These are phyloP conservation scores for Ballota nigra DNA, from an alignment of 257 asterid species.

Conservation along the genomic window DNA sequence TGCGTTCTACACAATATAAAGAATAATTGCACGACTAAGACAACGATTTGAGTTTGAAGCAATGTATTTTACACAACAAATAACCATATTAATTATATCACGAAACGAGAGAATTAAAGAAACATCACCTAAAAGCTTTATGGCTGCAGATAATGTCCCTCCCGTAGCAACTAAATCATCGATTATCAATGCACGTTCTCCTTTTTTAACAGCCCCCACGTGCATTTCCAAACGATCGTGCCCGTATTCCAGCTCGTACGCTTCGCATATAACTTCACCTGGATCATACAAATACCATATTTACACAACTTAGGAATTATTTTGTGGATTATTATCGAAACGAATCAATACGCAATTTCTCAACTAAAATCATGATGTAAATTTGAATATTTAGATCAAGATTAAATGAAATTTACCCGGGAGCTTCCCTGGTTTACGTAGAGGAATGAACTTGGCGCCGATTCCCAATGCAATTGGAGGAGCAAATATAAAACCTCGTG, in stretches of 20 bases:
- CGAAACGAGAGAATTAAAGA: neutral
- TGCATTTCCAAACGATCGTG: slow-evolving; percentile 84
- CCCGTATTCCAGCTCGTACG: slow-evolving; percentile 87
- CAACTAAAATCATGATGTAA: neutral
- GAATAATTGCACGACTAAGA: too few relatives aligned
- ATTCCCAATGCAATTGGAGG: slow-evolving; percentile 77
- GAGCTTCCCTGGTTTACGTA: slow-evolving; percentile 68
- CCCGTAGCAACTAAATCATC: slow-evolving; percentile 96
- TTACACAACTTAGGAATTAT: neutral
- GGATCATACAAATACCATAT: slow-evolving; percentile 14
- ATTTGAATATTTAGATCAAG: neutral
- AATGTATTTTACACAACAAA: too few relatives aligned
- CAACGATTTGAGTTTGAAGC: too few relatives aligned
- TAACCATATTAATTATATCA: too few relatives aligned
- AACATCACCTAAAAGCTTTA: slow-evolving; percentile 62
- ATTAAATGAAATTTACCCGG: slow-evolving; percentile 49
- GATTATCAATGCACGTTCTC: slow-evolving; percentile 66
- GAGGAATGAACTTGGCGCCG: slow-evolving; percentile 74
- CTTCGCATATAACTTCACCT: slow-evolving; percentile 73
- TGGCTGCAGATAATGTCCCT: slow-evolving; percentile 86
- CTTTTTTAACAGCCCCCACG: slow-evolving; percentile 58
- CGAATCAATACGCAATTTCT: neutral
- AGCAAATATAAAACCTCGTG: slow-evolving; percentile 83
- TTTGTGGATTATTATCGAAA: neutral
- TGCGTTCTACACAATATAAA: slow-evolving; percentile 43